Evolutionary conservation across 164 flowering plant genomes (phyloP), one percentile per base, ranked within the genome.

Genomic region (Buxus sempervirens): DNA sequence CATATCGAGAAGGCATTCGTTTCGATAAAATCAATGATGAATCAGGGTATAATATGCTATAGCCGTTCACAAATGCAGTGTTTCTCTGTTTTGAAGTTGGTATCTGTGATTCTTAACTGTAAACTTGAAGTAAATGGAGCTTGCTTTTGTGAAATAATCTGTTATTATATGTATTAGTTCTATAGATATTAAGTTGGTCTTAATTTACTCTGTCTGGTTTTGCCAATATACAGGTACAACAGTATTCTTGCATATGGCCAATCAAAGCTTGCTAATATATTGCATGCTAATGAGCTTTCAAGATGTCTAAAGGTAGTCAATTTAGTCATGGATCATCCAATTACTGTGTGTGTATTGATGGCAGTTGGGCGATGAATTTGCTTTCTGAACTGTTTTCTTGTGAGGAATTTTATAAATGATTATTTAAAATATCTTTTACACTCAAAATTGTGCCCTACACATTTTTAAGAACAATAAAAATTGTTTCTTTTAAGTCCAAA

Each of bases 261-360:
- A 67, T 90, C 96, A 65, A 90, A 90, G 81, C 86, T 90, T 67
- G 80, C 86, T n/a, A 90, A 90, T 67, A 76, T 88, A 76, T 72
- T 90, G 81, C 96, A 90, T 70, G 88, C 93, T 8, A 88, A 86
- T 51, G 96, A 88, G 75, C 93, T 90, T 25, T 26, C 87, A 26
- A 83, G 81, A 68, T 80, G 80, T 58, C 67, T 90, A 6, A 80
- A 86, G 93, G 95, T 89, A 79, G 56, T 58, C 6, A 26, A 42
- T 56, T 22, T 32, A 23, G 61, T 42, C n/a, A n/a, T 5, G 25
- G 49, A 64, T 16, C 9, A 26, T 24, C 16, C 42, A 54, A 53
- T 3, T 16, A 9, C 27, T 22, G 21, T 22, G 1, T 22, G 1
- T 22, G 14, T 7, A 32, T 5, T 53, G n/a, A 2, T 32, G 16